Evolutionary conservation across 192 early-diverging fungal species (phyloP).

Genomic region (Backusella circina): DNA sequence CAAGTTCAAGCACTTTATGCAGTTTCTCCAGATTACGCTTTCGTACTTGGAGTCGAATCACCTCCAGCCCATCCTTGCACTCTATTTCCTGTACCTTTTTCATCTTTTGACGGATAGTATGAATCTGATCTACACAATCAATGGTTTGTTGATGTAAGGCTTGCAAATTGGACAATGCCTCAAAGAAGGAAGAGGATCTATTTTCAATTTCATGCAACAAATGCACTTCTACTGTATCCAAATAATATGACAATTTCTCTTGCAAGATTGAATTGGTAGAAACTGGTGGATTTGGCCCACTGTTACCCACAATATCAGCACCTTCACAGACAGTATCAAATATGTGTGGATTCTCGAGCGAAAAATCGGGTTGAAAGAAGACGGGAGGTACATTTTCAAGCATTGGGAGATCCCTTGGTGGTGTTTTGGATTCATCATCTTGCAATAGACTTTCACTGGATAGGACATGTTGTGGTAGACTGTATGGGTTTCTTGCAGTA

Average conservation of each 20-base stretch:
- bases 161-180: constrained; percentile 89
- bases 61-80: constrained; percentile 75
- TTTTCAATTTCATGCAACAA: constrained; percentile 92
- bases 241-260: constrained; percentile 84
- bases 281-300: constrained; percentile 42
- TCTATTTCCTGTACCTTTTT: constrained; percentile 55
- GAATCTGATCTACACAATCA: constrained; percentile 85
- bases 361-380: constrained; percentile 84
- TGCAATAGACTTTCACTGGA: constrained; percentile 35
- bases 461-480: constrained; percentile 29
- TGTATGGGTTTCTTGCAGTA: constrained; percentile 50
- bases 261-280: constrained; percentile 74
- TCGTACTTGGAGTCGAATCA: constrained; percentile 76
- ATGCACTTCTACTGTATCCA: constrained; percentile 94
- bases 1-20: constrained; percentile 64
- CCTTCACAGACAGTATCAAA: constrained; percentile 83
- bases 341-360: constrained; percentile 85
- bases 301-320: constrained; percentile 52
- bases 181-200: constrained; percentile 94
- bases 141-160: constrained; percentile 90
- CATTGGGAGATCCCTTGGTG: constrained; percentile 58
- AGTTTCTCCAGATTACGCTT: constrained; percentile 68
- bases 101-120: constrained; percentile 70
- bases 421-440: constrained; percentile 24
- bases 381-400: constrained; percentile 84